Conservation (phyloP, 2,329 filamentous ascomycete species). For the Xylaria sp. region DNA sequence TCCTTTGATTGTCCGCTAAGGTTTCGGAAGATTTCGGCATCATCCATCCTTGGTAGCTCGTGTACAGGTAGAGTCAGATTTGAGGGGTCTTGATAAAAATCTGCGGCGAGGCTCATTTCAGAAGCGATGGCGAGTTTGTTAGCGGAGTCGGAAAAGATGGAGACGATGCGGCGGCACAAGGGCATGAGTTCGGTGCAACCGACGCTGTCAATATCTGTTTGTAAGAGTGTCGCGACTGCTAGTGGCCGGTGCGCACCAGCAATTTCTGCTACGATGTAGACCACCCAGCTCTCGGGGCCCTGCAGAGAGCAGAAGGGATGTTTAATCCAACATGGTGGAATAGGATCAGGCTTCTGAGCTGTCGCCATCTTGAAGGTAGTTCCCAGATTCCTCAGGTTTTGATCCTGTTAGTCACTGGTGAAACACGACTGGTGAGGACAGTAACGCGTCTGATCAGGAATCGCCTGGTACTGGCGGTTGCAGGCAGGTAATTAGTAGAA, state of each 20-base stretch:
- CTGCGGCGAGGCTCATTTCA: constrained; percentile 12
- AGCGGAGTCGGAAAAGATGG: neutral
- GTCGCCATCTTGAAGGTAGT: neutral
- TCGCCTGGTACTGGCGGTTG: too few relatives aligned
- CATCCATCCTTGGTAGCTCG: constrained; percentile 3
- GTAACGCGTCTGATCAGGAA: too few relatives aligned
- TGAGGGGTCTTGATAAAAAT: constrained; percentile 3
- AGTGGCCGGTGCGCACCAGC: neutral
- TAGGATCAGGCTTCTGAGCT: neutral
- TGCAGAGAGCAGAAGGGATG: neutral
- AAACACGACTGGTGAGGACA: too few relatives aligned
- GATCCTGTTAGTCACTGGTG: neutral
- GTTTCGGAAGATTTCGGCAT: too few relatives aligned
- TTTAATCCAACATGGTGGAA: neutral
- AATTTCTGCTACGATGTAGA: neutral
- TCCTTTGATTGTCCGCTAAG: neutral
- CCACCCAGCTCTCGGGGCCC: neutral
- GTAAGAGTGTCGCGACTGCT: neutral
- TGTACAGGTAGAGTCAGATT: neutral
- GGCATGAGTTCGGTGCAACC: neutral
- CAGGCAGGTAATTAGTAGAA: too few relatives aligned
- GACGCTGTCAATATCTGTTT: neutral
- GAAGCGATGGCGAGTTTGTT: neutral
- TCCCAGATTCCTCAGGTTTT: neutral
- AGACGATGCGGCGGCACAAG: neutral